Base-by-base conservation (phyloP, 495 filamentous ascomycete species). In the Podospora pseudopauciseta region DNA sequence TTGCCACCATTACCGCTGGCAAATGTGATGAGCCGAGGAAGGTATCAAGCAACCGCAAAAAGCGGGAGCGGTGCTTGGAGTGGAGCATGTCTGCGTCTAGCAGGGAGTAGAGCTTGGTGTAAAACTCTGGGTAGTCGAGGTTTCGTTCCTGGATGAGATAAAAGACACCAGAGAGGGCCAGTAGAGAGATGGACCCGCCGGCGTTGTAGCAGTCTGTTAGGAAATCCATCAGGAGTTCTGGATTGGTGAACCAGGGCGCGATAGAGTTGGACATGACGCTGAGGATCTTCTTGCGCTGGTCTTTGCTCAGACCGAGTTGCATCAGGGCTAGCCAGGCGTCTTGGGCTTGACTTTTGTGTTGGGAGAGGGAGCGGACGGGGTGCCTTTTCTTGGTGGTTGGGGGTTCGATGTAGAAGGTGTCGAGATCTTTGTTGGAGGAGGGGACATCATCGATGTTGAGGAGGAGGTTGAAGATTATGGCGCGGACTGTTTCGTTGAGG, bases 161-260 rank as follows among this genome's bases (percentile, higher is more conserved):
- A 82, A 96, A 99, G 23, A 99, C 87, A 54, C 95, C 94, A 5
- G 93, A 96, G 0, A 99, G 84, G 2, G 96, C 93, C 27, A 97
- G 85, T 3, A 98, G 86, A 4, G 95, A 92, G 9, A 86, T 91
- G 5, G 91, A 88, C 65, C 95, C 95, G 63, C 96, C 94, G 19
- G 86, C 77, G 71, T 97, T 86, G 79, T 94, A 98, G 18, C 89
- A 94, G 78, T 96, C 93, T 2, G 93, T 97, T 53, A 99, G 80
- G 79, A 98, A 98, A 81, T 99, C 96, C 89, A 97, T 94, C n/a
- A 99, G 84, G 7, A 94, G 82, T 73, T 97, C 93, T 5, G 91
- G 88, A 49, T 91, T 89, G 44, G 79, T 85, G 79, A 98, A 97
- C 90, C 91, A 94, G 1, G 95, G 94, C 60, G 90, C 89, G 64